phyloP scores from a whole-genome alignment of 2,329 filamentous ascomycete species.

The Scedosporium minutisporum region DNA sequence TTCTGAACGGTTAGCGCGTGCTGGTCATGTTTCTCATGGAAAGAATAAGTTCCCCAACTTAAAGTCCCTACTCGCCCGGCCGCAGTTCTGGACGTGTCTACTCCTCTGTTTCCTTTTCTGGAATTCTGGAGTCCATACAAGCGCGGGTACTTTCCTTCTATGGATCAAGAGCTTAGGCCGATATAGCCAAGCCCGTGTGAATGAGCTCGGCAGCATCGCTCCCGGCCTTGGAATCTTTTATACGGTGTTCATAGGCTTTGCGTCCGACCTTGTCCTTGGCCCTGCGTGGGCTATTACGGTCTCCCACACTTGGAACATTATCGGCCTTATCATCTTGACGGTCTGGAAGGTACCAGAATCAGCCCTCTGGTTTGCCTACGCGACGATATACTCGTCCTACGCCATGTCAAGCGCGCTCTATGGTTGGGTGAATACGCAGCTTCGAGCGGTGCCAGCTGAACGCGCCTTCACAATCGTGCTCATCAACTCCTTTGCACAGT shows the following conservation, averaged over 20 bases:
- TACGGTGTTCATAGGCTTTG: conserved; percentile 42
- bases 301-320: conserved; percentile 38
- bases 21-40: conserved; percentile 28
- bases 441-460: conserved; percentile 35
- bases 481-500: conserved; percentile 43
- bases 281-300: conserved; percentile 46
- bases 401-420: conserved; percentile 46
- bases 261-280: conserved; percentile 41
- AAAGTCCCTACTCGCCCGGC: conserved; percentile 25
- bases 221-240: conserved; percentile 49
- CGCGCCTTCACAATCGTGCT: conserved; percentile 39
- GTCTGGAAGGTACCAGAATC: conserved; percentile 47
- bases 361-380: conserved; percentile 43
- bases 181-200: conserved; percentile 35
- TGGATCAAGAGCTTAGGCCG: conserved; percentile 47
- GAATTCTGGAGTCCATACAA: conserved; percentile 37
- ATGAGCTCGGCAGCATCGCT: conserved; percentile 40
- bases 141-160: conserved; percentile 40
- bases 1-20: conserved; percentile 31
- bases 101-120: conserved; percentile 46
- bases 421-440: conserved; percentile 43
- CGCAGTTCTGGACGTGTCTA: conserved; percentile 41
- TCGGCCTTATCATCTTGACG: conserved; percentile 40
- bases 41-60: conserved; percentile 22
- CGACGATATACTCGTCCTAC: conserved; percentile 36